A percentile compares a stretch with the other conserved stretches of the same genome.
phyloP scores from a whole-genome alignment of 805 yeast genomes.

The Lachancea waltii region DNA sequence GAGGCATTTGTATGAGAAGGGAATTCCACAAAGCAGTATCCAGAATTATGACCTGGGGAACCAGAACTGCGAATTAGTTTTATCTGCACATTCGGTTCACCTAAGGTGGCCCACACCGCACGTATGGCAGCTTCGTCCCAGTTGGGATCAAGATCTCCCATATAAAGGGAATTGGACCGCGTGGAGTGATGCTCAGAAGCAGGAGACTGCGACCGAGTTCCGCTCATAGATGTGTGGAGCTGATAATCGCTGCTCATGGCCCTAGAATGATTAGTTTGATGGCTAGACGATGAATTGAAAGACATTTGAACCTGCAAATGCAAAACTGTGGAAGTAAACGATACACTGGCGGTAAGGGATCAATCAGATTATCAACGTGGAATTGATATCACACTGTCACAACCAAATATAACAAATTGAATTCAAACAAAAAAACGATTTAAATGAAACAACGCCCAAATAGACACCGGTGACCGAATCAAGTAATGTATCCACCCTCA shows the following conservation, averaged over 20 bases:
- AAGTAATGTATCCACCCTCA: too few relatives aligned
- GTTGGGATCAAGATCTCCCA: slow-evolving; percentile 85
- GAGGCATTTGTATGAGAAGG: slow-evolving; percentile 53
- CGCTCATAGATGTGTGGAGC: slow-evolving; percentile 2
- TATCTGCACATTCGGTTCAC: slow-evolving; percentile 53
- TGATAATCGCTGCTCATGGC: slow-evolving; percentile 3
- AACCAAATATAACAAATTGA: too few relatives aligned
- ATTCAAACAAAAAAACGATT: too few relatives aligned
- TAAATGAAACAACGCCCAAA: too few relatives aligned
- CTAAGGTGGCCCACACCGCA: slow-evolving; percentile 62
- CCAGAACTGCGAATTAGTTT: slow-evolving; percentile 53
- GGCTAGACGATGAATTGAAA: slow-evolving; percentile 6
- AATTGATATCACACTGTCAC: too few relatives aligned
- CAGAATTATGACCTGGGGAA: slow-evolving; percentile 41
- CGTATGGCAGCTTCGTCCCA: slow-evolving; percentile 70
- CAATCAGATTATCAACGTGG: too few relatives aligned
- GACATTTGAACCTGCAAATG: slow-evolving; percentile 20
- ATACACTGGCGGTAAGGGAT: too few relatives aligned
- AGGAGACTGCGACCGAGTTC: neutral
- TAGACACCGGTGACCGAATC: too few relatives aligned
- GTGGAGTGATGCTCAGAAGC: slow-evolving; percentile 1
- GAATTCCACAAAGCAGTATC: slow-evolving; percentile 81
- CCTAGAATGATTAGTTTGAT: neutral
- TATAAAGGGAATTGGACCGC: slow-evolving; percentile 47
- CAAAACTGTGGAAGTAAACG: slow-evolving; percentile 1